Conservation (phyloP, 805 yeast species). For the Cephaloascus fragrans region DNA sequence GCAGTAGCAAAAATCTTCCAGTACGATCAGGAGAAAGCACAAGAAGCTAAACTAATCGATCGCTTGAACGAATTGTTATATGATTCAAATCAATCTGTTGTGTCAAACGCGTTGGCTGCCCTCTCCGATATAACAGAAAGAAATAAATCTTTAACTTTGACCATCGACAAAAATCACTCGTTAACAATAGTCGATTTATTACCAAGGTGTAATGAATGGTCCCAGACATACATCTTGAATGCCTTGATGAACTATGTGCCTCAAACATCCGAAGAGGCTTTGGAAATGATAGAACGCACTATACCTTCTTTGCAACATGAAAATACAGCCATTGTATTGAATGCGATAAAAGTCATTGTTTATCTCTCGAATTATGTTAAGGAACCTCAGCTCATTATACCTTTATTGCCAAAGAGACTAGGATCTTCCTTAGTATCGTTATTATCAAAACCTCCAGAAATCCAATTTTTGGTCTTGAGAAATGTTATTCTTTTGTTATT, state of each 20-base stretch:
- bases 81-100: conserved; percentile 51
- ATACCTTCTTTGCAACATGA: conserved; percentile 71
- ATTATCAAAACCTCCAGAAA: conserved; percentile 68
- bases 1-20: conserved; percentile 62
- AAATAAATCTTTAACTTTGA: conserved; percentile 36
- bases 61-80: conserved; percentile 41
- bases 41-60: conserved; percentile 31
- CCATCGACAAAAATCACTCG: conserved; percentile 39
- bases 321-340: conserved; percentile 73
- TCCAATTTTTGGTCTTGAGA: conserved; percentile 74
- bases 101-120: conserved; percentile 64
- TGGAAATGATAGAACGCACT: conserved; percentile 50
- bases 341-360: conserved; percentile 61
- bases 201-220: conserved; percentile 52
- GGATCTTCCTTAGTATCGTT: conserved; percentile 63
- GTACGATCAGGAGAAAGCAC: conserved; percentile 36
- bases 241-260: conserved; percentile 67
- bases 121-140: conserved; percentile 55
- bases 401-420: conserved; percentile 43
- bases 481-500: conserved; percentile 70
- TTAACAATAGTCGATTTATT: conserved; percentile 22
- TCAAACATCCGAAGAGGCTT: conserved; percentile 54
- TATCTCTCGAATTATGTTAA: conserved; percentile 67
- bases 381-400: conserved; percentile 43
- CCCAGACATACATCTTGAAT: conserved; percentile 56